A percentile compares a stretch with the other conserved stretches of the same genome.
These are phyloP conservation scores for Onygenales sp. DNA, from an alignment of 2,329 filamentous ascomycete genomes.

Conservation along the genomic window DNA sequence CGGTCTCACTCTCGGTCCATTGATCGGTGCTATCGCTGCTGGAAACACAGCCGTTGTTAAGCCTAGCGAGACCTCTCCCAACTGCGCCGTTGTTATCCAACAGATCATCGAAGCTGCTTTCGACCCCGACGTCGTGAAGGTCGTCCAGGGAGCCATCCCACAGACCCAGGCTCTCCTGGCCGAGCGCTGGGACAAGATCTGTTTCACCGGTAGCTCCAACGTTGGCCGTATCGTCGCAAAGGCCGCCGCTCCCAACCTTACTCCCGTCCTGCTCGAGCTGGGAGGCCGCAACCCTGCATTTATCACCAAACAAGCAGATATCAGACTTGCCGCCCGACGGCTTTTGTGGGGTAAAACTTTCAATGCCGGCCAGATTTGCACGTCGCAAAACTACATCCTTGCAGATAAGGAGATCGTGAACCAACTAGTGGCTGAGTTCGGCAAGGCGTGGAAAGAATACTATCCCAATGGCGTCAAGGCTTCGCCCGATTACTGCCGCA, in stretches of 20 bases:
- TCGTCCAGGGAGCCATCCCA: conserved; percentile 70
- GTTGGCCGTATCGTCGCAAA: conserved; percentile 83
- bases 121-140: conserved; percentile 64
- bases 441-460: conserved; percentile 62
- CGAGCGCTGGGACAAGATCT: conserved; percentile 95
- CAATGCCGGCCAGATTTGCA: conserved; percentile 84
- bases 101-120: conserved; percentile 67
- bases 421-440: conserved; percentile 64
- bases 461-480: conserved; percentile 71
- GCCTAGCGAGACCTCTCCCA: conserved; percentile 73
- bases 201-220: conserved; percentile 74
- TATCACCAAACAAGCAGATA: conserved; percentile 72
- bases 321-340: conserved; percentile 69
- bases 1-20: conserved; percentile 65
- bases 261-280: conserved; percentile 80
- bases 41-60: conserved; percentile 87
- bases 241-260: conserved; percentile 81
- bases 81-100: conserved; percentile 67
- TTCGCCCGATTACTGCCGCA: conserved; percentile 69
- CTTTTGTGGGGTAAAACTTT: conserved; percentile 81
- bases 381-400: conserved; percentile 86
- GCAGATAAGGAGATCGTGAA: conserved; percentile 66
- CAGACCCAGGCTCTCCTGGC: conserved; percentile 76
- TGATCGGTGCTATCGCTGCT: conserved; percentile 83
- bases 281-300: conserved; percentile 90